These are phyloP conservation scores for Avicennia marina DNA, from an alignment of 257 asterid genomes.

Conservation along the genomic window DNA sequence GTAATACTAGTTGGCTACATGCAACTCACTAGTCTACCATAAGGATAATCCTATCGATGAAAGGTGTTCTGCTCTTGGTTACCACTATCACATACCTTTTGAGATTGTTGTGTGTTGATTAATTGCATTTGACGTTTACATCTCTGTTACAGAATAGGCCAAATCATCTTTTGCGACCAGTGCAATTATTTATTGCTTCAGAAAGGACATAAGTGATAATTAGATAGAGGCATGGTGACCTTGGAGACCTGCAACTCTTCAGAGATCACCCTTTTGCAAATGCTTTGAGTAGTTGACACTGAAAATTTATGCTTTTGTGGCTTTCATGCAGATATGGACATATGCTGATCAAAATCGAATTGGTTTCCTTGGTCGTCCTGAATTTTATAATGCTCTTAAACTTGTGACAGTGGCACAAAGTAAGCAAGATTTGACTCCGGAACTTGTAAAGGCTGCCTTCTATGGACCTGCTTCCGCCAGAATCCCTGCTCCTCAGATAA, in stretches of 20 bases:
- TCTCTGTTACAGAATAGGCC: constrained; percentile 5
- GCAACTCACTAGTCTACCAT: too few relatives aligned
- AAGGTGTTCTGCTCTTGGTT: constrained; percentile 1
- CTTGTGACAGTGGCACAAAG: constrained; percentile 98
- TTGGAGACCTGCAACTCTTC: constrained; percentile 1
- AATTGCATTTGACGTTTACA: too few relatives aligned
- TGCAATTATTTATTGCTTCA: not conserved
- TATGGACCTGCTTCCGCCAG: constrained; percentile 80
- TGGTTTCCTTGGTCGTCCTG: constrained; percentile 79
- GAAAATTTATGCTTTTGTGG: constrained; percentile 13
- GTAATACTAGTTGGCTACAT: too few relatives aligned
- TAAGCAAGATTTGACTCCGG: constrained; percentile 80
- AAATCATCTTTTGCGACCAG: not conserved
- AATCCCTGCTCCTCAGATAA: constrained; percentile 94
- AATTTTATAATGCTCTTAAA: constrained; percentile 91
- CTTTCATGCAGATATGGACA: constrained; percentile 72
- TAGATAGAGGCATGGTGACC: constrained; percentile 1
- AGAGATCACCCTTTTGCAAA: not conserved
- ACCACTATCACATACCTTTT: too few relatives aligned
- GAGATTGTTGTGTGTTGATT: too few relatives aligned
- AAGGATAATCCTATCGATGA: too few relatives aligned
- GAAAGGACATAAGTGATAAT: constrained; percentile 5
- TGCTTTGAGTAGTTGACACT: constrained; percentile 11
- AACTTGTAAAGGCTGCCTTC: constrained; percentile 88
- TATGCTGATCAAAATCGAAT: constrained; percentile 71